Evolutionary conservation across 2,329 filamentous ascomycete genomes (phyloP).

Genomic region (Gaeumannomyces tritici): DNA sequence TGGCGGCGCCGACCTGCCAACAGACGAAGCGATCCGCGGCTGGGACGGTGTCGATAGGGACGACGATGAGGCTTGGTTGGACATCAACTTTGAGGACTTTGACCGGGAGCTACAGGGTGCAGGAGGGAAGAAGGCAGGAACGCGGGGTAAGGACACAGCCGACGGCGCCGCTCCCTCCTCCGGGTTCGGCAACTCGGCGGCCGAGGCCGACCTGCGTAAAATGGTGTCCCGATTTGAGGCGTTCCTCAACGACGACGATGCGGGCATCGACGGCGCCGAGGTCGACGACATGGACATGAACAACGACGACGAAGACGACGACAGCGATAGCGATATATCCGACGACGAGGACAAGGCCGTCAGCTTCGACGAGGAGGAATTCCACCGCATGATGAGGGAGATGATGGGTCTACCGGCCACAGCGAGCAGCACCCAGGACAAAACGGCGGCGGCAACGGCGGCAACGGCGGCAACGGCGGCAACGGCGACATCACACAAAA

Average conservation of each 20-base stretch:
- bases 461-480: constrained; percentile 3
- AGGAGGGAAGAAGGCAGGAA: constrained; percentile 15
- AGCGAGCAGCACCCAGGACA: constrained; percentile 3
- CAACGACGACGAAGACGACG: constrained; percentile 39
- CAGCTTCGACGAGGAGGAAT: constrained; percentile 77
- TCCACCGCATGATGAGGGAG: constrained; percentile 79
- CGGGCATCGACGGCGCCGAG: constrained; percentile 70
- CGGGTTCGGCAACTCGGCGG: constrained; percentile 55
- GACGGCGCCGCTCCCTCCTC: constrained; percentile 9
- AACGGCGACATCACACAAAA: constrained; percentile 7
- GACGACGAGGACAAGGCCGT: constrained; percentile 63
- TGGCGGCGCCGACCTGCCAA: constrained; percentile 57
- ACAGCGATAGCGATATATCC: constrained; percentile 29
- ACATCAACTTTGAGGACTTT: constrained; percentile 78
- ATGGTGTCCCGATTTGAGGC: constrained; percentile 91
- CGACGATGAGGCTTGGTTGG: constrained; percentile 83
- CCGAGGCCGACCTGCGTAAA: constrained; percentile 71
- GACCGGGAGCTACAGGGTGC: constrained; percentile 3
- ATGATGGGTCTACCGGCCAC: constrained; percentile 62
- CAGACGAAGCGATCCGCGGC: constrained; percentile 56
- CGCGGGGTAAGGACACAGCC: constrained; percentile 10
- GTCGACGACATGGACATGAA: constrained; percentile 62
- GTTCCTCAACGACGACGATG: constrained; percentile 79
- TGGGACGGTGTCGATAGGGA: constrained; percentile 58
- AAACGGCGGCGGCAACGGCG: not conserved